These are phyloP conservation scores for Ceratobasidium sp. DNA, from an alignment of 1,284 basidiomycete species.

Conservation along the genomic window DNA sequence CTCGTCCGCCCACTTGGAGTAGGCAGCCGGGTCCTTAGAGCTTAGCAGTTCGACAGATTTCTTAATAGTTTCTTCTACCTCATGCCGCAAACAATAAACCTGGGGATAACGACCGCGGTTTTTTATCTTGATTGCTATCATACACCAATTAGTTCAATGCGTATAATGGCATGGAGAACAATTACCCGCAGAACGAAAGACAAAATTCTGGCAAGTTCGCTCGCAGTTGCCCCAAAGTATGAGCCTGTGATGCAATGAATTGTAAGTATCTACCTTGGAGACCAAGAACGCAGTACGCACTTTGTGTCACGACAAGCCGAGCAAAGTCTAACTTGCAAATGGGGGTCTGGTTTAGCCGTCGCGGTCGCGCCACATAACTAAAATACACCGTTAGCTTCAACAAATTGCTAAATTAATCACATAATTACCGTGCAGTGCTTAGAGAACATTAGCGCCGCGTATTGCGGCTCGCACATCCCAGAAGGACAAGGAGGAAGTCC, in stretches of 20 bases:
- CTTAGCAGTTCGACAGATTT: neutral
- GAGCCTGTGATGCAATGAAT: neutral
- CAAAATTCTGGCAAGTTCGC: neutral
- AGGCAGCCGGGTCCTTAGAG: neutral
- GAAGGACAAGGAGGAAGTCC: neutral
- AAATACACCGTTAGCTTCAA: neutral
- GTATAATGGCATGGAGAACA: neutral
- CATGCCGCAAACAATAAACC: neutral
- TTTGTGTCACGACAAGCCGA: conserved; percentile 3
- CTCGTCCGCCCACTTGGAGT: neutral
- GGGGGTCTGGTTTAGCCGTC: neutral
- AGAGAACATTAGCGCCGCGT: neutral
- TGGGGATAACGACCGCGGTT: neutral
- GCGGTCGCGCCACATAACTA: conserved; percentile 2
- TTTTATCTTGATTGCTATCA: neutral
- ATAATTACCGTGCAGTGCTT: conserved; percentile 1
- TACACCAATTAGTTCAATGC: neutral
- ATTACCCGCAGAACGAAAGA: neutral
- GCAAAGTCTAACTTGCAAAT: neutral
- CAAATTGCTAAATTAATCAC: neutral
- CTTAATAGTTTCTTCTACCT: neutral
- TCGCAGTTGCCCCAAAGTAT: neutral
- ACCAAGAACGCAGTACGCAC: neutral
- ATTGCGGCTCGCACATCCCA: neutral
- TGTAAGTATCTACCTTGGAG: no score